Evolutionary conservation across 2,329 filamentous ascomycete genomes (phyloP).

Genomic region (Penicillium sp.): DNA sequence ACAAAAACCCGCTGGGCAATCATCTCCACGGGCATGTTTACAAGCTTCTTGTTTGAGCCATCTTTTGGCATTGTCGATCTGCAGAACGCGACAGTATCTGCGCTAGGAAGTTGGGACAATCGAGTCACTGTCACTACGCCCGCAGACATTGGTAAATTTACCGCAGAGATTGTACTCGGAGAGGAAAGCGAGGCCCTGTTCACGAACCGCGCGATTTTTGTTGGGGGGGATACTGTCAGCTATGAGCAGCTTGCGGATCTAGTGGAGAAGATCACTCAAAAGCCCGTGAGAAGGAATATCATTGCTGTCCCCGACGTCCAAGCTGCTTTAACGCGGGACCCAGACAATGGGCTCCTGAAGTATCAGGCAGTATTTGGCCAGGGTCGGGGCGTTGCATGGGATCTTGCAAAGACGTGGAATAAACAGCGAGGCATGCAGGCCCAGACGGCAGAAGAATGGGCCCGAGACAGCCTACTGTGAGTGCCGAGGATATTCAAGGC

Average conservation of each 20-base stretch:
- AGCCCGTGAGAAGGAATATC: constrained; percentile 48
- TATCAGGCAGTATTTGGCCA: constrained; percentile 61
- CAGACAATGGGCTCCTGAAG: constrained; percentile 53
- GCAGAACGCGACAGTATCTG: constrained; percentile 44
- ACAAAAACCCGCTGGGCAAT: constrained; percentile 57
- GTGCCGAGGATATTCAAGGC: background rate
- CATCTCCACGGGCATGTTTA: constrained; percentile 68
- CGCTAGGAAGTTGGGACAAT: constrained; percentile 61
- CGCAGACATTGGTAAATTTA: constrained; percentile 61
- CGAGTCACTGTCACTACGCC: constrained; percentile 62
- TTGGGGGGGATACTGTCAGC: constrained; percentile 61
- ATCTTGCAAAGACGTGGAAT: constrained; percentile 55
- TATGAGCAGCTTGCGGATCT: constrained; percentile 56
- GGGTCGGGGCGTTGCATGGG: constrained; percentile 60
- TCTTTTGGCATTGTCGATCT: constrained; percentile 63
- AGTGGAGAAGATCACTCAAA: constrained; percentile 47
- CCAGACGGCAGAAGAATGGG: constrained; percentile 23
- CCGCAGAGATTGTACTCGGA: constrained; percentile 52
- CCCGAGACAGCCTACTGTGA: constrained; percentile 1
- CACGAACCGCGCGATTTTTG: constrained; percentile 52
- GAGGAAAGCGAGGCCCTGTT: constrained; percentile 24
- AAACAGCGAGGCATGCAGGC: constrained; percentile 44
- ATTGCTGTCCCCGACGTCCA: constrained; percentile 50
- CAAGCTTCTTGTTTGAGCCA: constrained; percentile 64
- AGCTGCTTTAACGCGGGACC: constrained; percentile 48